phyloP scores from a whole-genome alignment of 805 yeast species.

The Metschnikowia orientalis region DNA sequence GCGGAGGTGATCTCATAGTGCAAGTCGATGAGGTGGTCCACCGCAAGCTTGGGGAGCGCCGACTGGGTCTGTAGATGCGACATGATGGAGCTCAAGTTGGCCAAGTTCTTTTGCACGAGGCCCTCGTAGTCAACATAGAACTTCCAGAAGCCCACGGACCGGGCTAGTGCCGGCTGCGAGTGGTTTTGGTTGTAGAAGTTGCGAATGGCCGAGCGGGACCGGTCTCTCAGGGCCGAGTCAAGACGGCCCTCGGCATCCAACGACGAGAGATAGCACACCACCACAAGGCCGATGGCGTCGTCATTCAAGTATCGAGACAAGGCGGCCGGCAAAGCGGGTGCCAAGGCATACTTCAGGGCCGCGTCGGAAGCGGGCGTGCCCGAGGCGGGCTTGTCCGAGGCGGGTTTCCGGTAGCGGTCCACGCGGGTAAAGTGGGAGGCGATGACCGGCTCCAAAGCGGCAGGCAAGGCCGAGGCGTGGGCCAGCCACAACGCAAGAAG shows the following conservation, averaged over 20 bases:
- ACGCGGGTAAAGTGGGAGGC: constrained; percentile 17
- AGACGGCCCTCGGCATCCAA: constrained; percentile 27
- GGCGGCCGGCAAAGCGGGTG: constrained; percentile 15
- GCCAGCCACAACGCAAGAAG: constrained; percentile 13
- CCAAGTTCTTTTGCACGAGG: constrained; percentile 35
- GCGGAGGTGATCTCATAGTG: constrained; percentile 20
- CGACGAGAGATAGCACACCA: constrained; percentile 25
- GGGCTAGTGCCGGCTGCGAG: constrained; percentile 28
- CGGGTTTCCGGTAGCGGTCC: constrained; percentile 15
- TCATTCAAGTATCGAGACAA: constrained; percentile 36
- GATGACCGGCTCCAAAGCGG: constrained; percentile 20
- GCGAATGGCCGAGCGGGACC: constrained; percentile 13
- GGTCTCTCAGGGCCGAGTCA: constrained; percentile 14
- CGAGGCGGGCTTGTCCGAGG: constrained; percentile 1
- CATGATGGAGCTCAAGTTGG: constrained; percentile 43
- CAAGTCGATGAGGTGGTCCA: constrained; percentile 41
- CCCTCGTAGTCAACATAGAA: constrained; percentile 53
- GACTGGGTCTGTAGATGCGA: constrained; percentile 42
- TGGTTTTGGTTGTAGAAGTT: constrained; percentile 28
- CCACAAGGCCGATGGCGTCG: constrained; percentile 35
- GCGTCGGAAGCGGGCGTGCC: not conserved
- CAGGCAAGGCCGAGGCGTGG: constrained; percentile 12
- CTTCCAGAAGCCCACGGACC: constrained; percentile 52
- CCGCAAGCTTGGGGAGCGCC: constrained; percentile 43
- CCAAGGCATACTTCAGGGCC: constrained; percentile 5